Evolutionary conservation across 257 asterid genomes (phyloP), one percentile per base, ranked within the genome.

Genomic region (Fraxinus americana): DNA sequence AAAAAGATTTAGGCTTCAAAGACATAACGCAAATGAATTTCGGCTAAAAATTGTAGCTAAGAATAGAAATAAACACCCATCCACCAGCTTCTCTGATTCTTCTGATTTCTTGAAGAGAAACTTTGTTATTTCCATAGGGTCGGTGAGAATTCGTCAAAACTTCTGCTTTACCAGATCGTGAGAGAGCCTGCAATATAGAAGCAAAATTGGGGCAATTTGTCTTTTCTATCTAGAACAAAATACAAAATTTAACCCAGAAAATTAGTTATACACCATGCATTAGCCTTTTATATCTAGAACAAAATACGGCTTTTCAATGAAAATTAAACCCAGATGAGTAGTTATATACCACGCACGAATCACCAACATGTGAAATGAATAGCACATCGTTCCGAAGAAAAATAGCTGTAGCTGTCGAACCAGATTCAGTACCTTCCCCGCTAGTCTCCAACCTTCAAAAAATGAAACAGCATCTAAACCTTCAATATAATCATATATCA

Each of bases 81-180:
- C 99, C 99, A 76, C 98, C 98, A 30, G 98, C 96, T 81, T 91
- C 95, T 77, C 65, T 79, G 54, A 96, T 89, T 74, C 99, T 84
- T 84, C 89, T 93, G 81, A 96, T 89, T 86, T 96, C 99, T 77
- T 90, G 85, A 36, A 90, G 87, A 34, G 96, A 85, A 70, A 77
- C 86, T 81, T 83, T 83, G 79, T 85, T 90, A 75, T 78, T 92
- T 36, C 99, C 99, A 77, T 92, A 96, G 9, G 99, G 99, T 77
- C 99, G 87, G 78, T 93, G 99, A 74, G 99, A 83, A 79, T 86
- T 89, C 66, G 98, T 96, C 82, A 92, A 75, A 23, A 84, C 80
- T 74, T 89, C 88, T 61, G 89, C 84, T 82, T 91, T 96, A 45
- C 97, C 98, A 23, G 92, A 84, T 27, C 94, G 90, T 19, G 98